Percentiles rank a stretch among this genome's conserved stretches.
phyloP scores from a whole-genome alignment of 768 basidiomycete species.

The Cantharellus cinnabarinus region DNA sequence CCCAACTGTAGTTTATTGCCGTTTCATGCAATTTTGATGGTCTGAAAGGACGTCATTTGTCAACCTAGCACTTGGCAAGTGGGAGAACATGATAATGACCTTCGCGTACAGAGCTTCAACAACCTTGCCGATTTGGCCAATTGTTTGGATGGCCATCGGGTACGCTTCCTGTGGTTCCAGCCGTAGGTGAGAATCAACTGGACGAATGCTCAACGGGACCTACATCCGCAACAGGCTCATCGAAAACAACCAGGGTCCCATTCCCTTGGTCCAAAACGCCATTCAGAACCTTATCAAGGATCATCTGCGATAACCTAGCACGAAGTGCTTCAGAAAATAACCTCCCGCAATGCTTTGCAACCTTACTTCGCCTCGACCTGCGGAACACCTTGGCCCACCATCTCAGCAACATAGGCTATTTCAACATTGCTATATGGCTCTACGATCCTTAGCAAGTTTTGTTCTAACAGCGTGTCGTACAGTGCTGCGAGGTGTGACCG shows the following conservation, averaged over 20 bases:
- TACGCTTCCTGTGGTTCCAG: conserved; percentile 46
- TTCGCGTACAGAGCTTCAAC: conserved; percentile 86
- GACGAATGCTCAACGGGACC: conserved; percentile 12
- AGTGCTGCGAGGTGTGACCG: conserved; percentile 82
- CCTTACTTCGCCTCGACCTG: conserved; percentile 79
- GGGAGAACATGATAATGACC: conserved; percentile 15
- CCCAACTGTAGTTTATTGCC: background rate
- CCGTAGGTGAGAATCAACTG: background rate
- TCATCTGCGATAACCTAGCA: conserved; percentile 85
- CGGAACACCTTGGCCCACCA: conserved; percentile 72
- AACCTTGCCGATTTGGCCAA: conserved; percentile 83
- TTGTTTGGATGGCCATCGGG: conserved; percentile 69
- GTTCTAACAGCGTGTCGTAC: conserved; percentile 90
- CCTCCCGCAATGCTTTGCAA: conserved; percentile 1
- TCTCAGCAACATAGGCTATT: conserved; percentile 66
- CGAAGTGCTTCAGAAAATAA: background rate
- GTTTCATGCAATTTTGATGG: conserved; percentile 3
- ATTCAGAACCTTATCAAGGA: conserved; percentile 80
- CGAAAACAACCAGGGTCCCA: conserved; percentile 80
- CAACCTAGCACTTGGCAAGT: background rate
- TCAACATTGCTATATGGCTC: conserved; percentile 92
- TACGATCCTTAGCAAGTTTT: conserved; percentile 85
- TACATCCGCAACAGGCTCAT: conserved; percentile 69
- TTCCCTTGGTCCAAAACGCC: conserved; percentile 95
- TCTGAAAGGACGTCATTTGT: background rate